A percentile compares a stretch with the other conserved stretches of the same genome.
Conservation (phyloP, 805 yeast species). For the Candida quercuum region DNA sequence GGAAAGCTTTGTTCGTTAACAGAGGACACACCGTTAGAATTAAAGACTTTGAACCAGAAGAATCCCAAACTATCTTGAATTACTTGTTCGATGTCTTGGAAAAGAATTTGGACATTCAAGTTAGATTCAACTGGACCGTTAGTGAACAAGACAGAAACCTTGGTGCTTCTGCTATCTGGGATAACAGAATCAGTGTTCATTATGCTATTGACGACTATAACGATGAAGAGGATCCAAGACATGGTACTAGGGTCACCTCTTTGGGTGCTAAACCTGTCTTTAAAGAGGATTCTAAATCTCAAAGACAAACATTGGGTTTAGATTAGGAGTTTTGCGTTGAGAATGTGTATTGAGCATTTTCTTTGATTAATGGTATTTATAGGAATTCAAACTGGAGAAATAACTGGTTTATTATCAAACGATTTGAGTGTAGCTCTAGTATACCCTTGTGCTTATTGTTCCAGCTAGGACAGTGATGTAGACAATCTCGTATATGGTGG, state of each 20-base stretch:
- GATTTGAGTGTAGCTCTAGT: too few species aligned
- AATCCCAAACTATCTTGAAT: slow-evolving; percentile 38
- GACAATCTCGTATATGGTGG: too few species aligned
- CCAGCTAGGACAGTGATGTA: too few species aligned
- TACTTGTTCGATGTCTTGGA: slow-evolving; percentile 40
- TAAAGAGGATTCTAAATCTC: slow-evolving; percentile 44
- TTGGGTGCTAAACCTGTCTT: slow-evolving; percentile 49
- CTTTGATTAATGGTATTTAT: background rate
- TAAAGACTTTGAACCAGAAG: slow-evolving; percentile 44
- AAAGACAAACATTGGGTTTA: slow-evolving; percentile 35
- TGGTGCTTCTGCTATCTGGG: slow-evolving; percentile 56
- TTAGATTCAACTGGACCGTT: slow-evolving; percentile 46
- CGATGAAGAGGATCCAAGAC: slow-evolving; percentile 49
- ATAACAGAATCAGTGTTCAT: slow-evolving; percentile 51
- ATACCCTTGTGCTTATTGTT: too few species aligned
- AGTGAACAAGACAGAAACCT: slow-evolving; percentile 30
- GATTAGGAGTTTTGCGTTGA: background rate
- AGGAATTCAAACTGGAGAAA: too few species aligned
- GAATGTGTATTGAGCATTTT: too few species aligned
- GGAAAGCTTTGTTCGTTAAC: slow-evolving; percentile 52
- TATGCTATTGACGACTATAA: slow-evolving; percentile 46
- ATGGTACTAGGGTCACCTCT: slow-evolving; percentile 48
- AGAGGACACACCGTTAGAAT: slow-evolving; percentile 42
- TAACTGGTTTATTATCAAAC: too few species aligned
- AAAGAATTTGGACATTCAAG: slow-evolving; percentile 49